A percentile compares a stretch with the other conserved stretches of the same genome.
Conservation (phyloP, 495 filamentous ascomycete genomes). For the Parathielavia appendiculata region DNA sequence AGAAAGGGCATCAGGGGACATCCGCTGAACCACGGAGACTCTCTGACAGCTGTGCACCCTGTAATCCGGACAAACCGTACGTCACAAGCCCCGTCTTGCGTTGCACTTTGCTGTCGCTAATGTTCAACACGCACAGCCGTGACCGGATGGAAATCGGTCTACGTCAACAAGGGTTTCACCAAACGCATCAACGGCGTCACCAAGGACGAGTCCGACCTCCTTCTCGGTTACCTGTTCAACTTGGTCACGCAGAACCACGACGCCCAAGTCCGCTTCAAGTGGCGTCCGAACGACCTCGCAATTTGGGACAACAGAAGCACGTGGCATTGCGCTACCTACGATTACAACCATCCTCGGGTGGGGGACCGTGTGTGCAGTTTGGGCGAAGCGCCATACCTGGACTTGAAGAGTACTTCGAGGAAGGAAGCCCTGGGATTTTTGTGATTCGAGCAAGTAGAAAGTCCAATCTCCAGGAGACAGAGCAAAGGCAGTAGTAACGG, state of each 20-base stretch:
- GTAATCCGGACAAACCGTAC: conserved; percentile 78
- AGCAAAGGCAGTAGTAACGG: no score
- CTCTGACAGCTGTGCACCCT: conserved; percentile 61
- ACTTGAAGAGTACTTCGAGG: no score
- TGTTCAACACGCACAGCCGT: no score
- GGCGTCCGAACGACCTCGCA: conserved; percentile 56
- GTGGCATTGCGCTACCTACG: no score
- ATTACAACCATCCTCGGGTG: no score
- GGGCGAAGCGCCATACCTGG: no score
- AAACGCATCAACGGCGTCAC: conserved; percentile 60
- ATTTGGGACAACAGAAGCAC: conserved; percentile 66
- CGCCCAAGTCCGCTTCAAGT: conserved; percentile 63
- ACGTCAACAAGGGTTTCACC: conserved; percentile 65
- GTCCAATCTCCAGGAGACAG: no score
- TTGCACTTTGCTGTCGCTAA: no score
- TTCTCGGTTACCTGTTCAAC: conserved; percentile 60
- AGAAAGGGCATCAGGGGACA: conserved; percentile 55
- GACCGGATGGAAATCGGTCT: conserved; percentile 68
- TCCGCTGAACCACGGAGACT: conserved; percentile 62
- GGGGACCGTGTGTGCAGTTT: no score
- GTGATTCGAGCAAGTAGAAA: no score
- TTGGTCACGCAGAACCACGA: conserved; percentile 62
- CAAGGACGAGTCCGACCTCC: conserved; percentile 60
- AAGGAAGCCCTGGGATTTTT: no score
- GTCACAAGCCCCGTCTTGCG: no score